A percentile compares a stretch with the other conserved stretches of the same genome.
phyloP scores from a whole-genome alignment of 768 basidiomycete species.

The Lactarius trivialis region DNA sequence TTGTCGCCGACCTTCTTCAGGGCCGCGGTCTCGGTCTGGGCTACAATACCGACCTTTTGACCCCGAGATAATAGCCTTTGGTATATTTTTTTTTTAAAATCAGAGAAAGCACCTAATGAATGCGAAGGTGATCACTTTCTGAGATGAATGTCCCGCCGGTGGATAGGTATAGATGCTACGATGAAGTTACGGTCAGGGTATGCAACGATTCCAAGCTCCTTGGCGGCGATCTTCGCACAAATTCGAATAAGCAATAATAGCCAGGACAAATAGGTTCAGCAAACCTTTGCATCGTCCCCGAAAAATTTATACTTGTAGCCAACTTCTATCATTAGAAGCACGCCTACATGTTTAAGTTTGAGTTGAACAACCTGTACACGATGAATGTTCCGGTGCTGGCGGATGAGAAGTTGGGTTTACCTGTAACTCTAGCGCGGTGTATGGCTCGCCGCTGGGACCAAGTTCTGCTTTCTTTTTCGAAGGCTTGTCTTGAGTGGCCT shows the following conservation, averaged over 20 bases:
- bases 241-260: neutral
- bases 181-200: slow-evolving; percentile 67
- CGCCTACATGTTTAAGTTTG: slow-evolving; percentile 58
- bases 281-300: slow-evolving; percentile 74
- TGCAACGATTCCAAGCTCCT: slow-evolving; percentile 72
- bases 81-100: slow-evolving; percentile 10
- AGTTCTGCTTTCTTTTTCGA: slow-evolving; percentile 39
- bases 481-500: slow-evolving; percentile 24
- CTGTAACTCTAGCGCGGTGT: slow-evolving; percentile 75
- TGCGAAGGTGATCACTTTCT: slow-evolving; percentile 51
- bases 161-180: slow-evolving; percentile 67
- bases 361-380: slow-evolving; percentile 44
- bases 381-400: neutral
- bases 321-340: slow-evolving; percentile 71
- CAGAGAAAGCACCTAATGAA: neutral
- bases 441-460: slow-evolving; percentile 65
- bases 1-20: slow-evolving; percentile 80
- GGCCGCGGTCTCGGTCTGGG: slow-evolving; percentile 82
- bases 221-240: slow-evolving; percentile 47
- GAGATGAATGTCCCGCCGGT: slow-evolving; percentile 61
- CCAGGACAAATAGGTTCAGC: neutral
- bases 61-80: slow-evolving; percentile 67
- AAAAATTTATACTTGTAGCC: slow-evolving; percentile 85
- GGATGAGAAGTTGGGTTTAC: slow-evolving; percentile 28
- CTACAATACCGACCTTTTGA: slow-evolving; percentile 76